A percentile compares a stretch with the other conserved stretches of the same genome.
Evolutionary conservation across 805 yeast genomes (phyloP).

Genomic region (Hanseniaspora taiwanica): DNA sequence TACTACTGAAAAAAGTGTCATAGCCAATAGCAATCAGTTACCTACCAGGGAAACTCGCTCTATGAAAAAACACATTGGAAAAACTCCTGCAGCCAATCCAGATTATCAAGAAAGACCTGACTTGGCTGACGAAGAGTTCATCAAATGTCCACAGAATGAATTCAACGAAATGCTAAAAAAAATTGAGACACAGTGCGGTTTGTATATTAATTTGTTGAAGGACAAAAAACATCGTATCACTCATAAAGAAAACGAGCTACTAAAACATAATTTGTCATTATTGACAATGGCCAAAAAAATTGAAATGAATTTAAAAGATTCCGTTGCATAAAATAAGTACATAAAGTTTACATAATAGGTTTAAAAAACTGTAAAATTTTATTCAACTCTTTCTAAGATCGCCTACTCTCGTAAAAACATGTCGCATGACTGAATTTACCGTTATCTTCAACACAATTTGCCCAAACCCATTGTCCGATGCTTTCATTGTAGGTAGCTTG

Average conservation of each 20-base stretch:
- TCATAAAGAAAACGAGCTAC: background rate
- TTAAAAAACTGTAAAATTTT: too few species aligned
- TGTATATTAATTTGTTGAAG: background rate
- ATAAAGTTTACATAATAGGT: too few species aligned
- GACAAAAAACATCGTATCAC: background rate
- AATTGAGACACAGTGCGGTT: background rate
- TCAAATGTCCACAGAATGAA: background rate
- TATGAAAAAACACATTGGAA: too few species aligned
- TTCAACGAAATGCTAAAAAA: background rate
- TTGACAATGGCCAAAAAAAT: background rate
- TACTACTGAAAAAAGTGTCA: too few species aligned
- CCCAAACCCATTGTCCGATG: conserved; percentile 74
- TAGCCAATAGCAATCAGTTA: too few species aligned
- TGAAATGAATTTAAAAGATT: too few species aligned
- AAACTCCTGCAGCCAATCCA: too few species aligned
- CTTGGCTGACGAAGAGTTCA: too few species aligned
- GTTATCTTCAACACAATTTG: conserved; percentile 38
- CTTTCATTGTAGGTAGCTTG: conserved; percentile 59
- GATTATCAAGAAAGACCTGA: too few species aligned
- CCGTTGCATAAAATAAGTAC: too few species aligned
- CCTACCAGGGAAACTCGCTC: too few species aligned
- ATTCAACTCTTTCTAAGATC: too few species aligned
- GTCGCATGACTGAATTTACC: conserved; percentile 49
- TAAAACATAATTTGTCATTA: background rate
- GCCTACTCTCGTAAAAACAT: conserved; percentile 31